A percentile compares a stretch with the other conserved stretches of the same genome.
These are phyloP conservation scores for Nymphaea thermarum DNA, from an alignment of 164 flowering plant species.

Conservation along the genomic window DNA sequence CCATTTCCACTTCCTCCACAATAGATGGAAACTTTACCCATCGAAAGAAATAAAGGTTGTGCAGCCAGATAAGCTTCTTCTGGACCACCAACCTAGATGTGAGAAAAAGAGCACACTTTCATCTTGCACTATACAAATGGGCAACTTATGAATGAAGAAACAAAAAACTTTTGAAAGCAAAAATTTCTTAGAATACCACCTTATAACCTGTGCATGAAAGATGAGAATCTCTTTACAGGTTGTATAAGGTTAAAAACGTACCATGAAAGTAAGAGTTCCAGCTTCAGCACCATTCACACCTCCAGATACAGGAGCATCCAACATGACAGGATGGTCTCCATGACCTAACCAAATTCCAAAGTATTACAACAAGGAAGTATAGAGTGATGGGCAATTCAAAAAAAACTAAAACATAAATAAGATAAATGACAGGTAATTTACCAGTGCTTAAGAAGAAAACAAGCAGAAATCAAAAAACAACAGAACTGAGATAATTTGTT, in stretches of 20 bases:
- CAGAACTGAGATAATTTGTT: too few species aligned
- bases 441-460: too few species aligned
- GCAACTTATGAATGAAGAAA: neutral
- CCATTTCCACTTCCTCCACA: conserved; percentile 93
- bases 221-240: neutral
- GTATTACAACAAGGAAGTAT: too few species aligned
- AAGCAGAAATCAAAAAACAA: too few species aligned
- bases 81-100: conserved; percentile 73
- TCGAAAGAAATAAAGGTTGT: conserved; percentile 55
- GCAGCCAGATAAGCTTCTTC: conserved; percentile 70
- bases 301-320: conserved; percentile 99
- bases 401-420: too few species aligned
- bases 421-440: too few species aligned
- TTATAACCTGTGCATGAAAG: neutral
- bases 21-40: conserved; percentile 71
- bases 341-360: conserved; percentile 11
- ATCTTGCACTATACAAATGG: neutral
- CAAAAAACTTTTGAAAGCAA: neutral
- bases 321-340: conserved; percentile 40
- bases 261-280: conserved; percentile 92
- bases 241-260: conserved; percentile 10
- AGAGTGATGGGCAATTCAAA: too few species aligned
- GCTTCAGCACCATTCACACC: conserved; percentile 90
- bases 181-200: too few species aligned
- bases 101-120: neutral